These are phyloP conservation scores for Thraustotheca clavata DNA, from an alignment of 352 stramenopile genomes.

Conservation along the genomic window DNA sequence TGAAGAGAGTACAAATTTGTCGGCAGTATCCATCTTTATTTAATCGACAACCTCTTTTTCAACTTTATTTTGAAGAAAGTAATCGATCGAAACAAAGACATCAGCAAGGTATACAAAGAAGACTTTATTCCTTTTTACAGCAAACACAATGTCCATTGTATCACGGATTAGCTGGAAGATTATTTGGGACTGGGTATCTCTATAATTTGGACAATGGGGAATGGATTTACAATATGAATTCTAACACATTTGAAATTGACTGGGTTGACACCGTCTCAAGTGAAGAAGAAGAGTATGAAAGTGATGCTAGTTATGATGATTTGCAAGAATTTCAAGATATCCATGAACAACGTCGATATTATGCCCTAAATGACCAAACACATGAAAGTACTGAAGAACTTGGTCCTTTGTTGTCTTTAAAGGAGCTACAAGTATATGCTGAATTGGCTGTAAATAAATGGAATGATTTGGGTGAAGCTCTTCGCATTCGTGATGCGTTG, in stretches of 20 bases:
- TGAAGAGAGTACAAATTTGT: background rate
- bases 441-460: background rate
- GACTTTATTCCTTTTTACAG: background rate
- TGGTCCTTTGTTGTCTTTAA: background rate
- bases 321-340: too few species aligned
- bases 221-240: background rate
- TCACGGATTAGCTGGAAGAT: background rate
- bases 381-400: background rate
- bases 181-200: background rate
- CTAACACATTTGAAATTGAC: conserved; percentile 1
- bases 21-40: background rate
- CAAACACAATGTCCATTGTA: background rate
- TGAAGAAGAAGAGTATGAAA: background rate
- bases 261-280: background rate
- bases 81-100: background rate
- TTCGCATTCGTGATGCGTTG: background rate
- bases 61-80: background rate
- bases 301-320: too few species aligned
- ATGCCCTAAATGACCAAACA: background rate
- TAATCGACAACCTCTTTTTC: background rate
- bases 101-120: background rate
- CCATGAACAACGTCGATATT: background rate
- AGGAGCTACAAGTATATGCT: background rate
- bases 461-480: background rate
- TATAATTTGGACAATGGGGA: background rate